phyloP scores from a whole-genome alignment of 805 yeast genomes.

The Ogataea siamensis region DNA sequence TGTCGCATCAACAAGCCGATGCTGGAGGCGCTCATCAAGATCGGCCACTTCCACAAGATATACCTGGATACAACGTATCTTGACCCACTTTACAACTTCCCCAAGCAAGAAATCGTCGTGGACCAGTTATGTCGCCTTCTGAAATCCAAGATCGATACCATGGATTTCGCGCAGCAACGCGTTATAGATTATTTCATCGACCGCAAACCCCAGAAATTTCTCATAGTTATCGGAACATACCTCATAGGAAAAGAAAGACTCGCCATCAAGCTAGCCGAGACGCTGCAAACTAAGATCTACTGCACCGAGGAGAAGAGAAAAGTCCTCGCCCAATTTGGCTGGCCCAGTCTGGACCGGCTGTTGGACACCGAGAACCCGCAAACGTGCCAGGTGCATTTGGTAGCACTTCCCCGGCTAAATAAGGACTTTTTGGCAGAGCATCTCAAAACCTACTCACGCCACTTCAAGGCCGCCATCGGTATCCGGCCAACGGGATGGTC shows the following conservation, averaged over 20 bases:
- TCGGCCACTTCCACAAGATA: conserved; percentile 49
- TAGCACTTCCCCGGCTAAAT: conserved; percentile 59
- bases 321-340: conserved; percentile 46
- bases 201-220: conserved; percentile 23
- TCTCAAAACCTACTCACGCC: conserved; percentile 43
- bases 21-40: conserved; percentile 36
- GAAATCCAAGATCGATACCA: conserved; percentile 27
- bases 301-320: conserved; percentile 48
- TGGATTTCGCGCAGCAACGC: conserved; percentile 30
- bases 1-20: conserved; percentile 67
- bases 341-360: conserved; percentile 39
- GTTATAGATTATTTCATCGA: conserved; percentile 38
- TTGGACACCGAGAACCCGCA: conserved; percentile 43
- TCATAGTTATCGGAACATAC: conserved; percentile 81
- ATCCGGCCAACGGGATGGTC: conserved; percentile 93
- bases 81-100: conserved; percentile 71
- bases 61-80: conserved; percentile 92
- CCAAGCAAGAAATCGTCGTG: conserved; percentile 71
- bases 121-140: conserved; percentile 53
- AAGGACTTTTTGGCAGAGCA: conserved; percentile 47
- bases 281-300: conserved; percentile 51
- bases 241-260: conserved; percentile 89
- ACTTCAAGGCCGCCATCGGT: conserved; percentile 65
- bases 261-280: conserved; percentile 63
- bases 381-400: conserved; percentile 64